Percentiles rank a stretch among this genome's conserved stretches.
phyloP scores from a whole-genome alignment of 225 moss, liverwort and hornwort species.

The Rhytidiadelphus loreus region DNA sequence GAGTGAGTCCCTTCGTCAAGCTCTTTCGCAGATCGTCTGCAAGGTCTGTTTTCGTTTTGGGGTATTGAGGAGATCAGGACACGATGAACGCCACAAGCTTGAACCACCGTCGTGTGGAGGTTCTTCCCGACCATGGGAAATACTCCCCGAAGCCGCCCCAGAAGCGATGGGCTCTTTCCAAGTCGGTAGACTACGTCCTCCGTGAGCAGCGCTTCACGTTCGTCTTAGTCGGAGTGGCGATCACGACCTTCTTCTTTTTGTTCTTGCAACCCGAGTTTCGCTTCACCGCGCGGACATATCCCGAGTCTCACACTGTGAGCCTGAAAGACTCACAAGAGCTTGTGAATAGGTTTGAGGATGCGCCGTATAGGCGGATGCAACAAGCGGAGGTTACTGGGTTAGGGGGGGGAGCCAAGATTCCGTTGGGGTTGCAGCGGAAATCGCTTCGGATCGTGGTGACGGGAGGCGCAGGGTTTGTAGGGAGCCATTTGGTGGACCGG shows the following conservation, averaged over 20 bases:
- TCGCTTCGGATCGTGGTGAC: constrained; percentile 46
- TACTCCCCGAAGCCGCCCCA: constrained; percentile 23
- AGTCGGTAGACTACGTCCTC: constrained; percentile 27
- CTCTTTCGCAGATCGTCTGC: not conserved
- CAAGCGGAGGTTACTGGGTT: not conserved
- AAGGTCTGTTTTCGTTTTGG: not conserved
- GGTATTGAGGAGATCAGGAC: not conserved
- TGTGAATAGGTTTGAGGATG: not conserved
- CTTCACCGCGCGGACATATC: not conserved
- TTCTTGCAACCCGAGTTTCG: constrained; percentile 14
- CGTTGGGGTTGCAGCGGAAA: constrained; percentile 37
- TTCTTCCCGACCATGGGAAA: not conserved
- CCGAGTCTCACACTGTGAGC: not conserved
- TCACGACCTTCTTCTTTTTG: constrained; percentile 22
- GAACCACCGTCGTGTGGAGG: constrained; percentile 39
- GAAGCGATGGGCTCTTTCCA: constrained; percentile 15
- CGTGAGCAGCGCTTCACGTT: constrained; percentile 39
- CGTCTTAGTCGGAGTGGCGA: constrained; percentile 23
- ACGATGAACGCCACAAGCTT: constrained; percentile 14
- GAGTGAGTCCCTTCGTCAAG: not conserved
- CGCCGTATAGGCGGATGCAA: not conserved
- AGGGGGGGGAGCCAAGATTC: constrained; percentile 27
- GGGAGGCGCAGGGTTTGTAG: constrained; percentile 57
- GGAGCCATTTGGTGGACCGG: constrained; percentile 50
- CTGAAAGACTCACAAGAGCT: not conserved